Percentiles rank a stretch among this genome's conserved stretches.
These are phyloP conservation scores for Aspergillus kassunensis DNA, from an alignment of 495 filamentous ascomycete genomes.

Conservation along the genomic window DNA sequence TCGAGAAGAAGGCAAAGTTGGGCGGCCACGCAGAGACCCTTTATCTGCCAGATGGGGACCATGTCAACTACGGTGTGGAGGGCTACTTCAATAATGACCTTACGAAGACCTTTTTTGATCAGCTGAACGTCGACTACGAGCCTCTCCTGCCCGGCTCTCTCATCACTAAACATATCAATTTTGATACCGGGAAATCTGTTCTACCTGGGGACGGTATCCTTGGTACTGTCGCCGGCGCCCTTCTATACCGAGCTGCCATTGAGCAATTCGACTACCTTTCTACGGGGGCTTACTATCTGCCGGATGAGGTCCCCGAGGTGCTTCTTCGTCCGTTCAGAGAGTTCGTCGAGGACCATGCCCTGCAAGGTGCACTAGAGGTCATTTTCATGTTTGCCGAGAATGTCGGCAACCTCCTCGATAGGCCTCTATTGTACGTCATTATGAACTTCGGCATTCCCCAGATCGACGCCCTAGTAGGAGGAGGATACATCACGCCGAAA, in stretches of 20 bases:
- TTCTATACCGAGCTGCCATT: slow-evolving; percentile 33
- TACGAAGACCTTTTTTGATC: slow-evolving; percentile 37
- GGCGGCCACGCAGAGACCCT: slow-evolving; percentile 45
- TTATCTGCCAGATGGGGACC: slow-evolving; percentile 28
- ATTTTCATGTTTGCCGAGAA: slow-evolving; percentile 28
- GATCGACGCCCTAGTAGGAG: background rate
- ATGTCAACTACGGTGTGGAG: slow-evolving; percentile 38
- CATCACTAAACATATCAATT: slow-evolving; percentile 35
- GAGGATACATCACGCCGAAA: slow-evolving; percentile 2
- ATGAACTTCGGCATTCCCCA: slow-evolving; percentile 32
- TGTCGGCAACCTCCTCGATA: slow-evolving; percentile 34
- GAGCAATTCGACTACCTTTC: slow-evolving; percentile 30
- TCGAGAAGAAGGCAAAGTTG: slow-evolving; percentile 32
- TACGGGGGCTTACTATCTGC: slow-evolving; percentile 38
- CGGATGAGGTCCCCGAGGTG: slow-evolving; percentile 36
- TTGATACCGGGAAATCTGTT: slow-evolving; percentile 30
- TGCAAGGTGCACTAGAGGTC: slow-evolving; percentile 31
- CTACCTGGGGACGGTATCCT: slow-evolving; percentile 15
- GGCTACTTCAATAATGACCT: slow-evolving; percentile 34
- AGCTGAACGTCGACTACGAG: slow-evolving; percentile 30
- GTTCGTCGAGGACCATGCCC: slow-evolving; percentile 41
- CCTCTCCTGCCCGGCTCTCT: slow-evolving; percentile 15
- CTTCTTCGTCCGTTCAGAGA: slow-evolving; percentile 42
- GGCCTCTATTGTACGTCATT: slow-evolving; percentile 39
- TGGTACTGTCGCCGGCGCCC: slow-evolving; percentile 24